phyloP scores from a whole-genome alignment of 1,284 basidiomycete genomes.

The Apiotrichum brassicae region DNA sequence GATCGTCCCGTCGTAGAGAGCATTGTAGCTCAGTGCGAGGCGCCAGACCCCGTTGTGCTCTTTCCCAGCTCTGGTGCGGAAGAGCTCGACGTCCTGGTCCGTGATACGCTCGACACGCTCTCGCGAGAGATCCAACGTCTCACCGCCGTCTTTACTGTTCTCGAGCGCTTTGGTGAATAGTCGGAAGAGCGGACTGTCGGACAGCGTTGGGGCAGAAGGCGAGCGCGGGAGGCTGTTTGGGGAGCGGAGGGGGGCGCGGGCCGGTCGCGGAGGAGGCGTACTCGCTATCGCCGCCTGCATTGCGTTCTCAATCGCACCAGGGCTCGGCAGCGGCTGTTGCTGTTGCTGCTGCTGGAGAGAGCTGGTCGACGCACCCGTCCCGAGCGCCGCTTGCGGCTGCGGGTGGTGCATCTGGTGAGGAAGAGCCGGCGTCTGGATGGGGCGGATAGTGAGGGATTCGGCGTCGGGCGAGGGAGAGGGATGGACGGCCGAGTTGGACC shows the following conservation, averaged over 20 bases:
- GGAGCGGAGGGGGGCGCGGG: constrained; percentile 8
- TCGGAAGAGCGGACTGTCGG: constrained; percentile 10
- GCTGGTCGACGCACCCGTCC: background rate
- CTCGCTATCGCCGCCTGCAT: background rate
- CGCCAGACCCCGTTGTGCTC: constrained; percentile 59
- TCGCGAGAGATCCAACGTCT: constrained; percentile 74
- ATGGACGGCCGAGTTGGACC: background rate
- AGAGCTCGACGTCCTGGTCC: constrained; percentile 63
- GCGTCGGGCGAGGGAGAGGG: background rate
- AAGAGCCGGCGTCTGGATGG: background rate
- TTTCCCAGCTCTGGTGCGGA: constrained; percentile 55
- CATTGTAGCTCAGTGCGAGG: constrained; percentile 81
- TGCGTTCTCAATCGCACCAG: background rate
- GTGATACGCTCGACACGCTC: constrained; percentile 65
- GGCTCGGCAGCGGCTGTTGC: background rate
- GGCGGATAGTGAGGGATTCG: background rate
- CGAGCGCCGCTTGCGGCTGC: background rate
- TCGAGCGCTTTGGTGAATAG: constrained; percentile 59
- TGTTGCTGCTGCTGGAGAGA: background rate
- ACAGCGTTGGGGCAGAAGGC: background rate
- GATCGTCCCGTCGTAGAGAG: constrained; percentile 59
- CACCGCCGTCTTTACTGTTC: constrained; percentile 66
- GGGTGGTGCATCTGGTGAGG: background rate
- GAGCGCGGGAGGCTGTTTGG: constrained; percentile 7
- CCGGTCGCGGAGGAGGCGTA: constrained; percentile 12